Conservation (phyloP, 2,329 filamentous ascomycete species). For the Graphium sp. region DNA sequence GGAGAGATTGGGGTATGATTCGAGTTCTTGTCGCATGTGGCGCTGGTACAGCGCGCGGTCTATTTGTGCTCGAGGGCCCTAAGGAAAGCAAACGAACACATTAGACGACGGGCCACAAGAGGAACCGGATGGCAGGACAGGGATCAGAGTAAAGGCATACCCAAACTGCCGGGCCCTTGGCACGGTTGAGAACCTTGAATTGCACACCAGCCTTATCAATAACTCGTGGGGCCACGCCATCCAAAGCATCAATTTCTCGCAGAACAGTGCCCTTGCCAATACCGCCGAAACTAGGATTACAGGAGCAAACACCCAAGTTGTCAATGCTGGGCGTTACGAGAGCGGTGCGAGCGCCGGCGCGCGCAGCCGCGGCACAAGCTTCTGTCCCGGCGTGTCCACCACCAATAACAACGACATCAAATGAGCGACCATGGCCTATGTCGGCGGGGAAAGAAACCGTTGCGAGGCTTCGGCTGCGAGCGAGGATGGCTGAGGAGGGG, state of each 20-base stretch:
- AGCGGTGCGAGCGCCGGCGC: conserved; percentile 74
- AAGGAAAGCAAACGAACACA: background rate
- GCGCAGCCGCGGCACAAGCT: conserved; percentile 78
- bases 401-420: conserved; percentile 85
- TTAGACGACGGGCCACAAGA: background rate
- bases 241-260: conserved; percentile 85
- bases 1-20: conserved; percentile 59
- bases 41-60: conserved; percentile 78
- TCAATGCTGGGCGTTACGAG: conserved; percentile 77
- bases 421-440: background rate
- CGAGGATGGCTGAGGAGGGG: too few species aligned
- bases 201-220: conserved; percentile 93
- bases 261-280: conserved; percentile 97
- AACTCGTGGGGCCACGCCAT: conserved; percentile 73
- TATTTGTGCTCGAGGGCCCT: conserved; percentile 87
- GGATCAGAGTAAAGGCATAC: conserved; percentile 13
- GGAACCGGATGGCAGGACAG: background rate
- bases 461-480: too few species aligned
- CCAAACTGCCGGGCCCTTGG: conserved; percentile 92
- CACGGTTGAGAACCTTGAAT: conserved; percentile 74
- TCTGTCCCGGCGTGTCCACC: conserved; percentile 93
- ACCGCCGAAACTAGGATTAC: conserved; percentile 94
- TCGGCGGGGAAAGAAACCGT: background rate
- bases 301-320: conserved; percentile 88
- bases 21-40: conserved; percentile 79